A percentile compares a stretch with the other conserved stretches of the same genome.
phyloP scores from a whole-genome alignment of 2,329 filamentous ascomycete genomes.

The Chrysosporium keratinophilum region DNA sequence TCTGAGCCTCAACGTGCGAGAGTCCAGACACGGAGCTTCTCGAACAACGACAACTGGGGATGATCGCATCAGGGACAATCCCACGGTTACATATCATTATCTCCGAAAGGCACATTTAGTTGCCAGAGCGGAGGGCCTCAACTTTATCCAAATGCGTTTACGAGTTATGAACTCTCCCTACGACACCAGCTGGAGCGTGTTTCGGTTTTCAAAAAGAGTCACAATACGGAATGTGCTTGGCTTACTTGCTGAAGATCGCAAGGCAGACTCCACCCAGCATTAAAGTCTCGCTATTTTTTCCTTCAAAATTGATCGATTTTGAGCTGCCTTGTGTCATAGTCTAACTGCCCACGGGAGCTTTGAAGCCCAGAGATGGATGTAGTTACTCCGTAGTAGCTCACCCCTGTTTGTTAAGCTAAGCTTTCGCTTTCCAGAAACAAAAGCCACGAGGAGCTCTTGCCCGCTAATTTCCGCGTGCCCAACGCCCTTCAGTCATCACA shows the following conservation, averaged over 20 bases:
- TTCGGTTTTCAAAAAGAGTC: no score
- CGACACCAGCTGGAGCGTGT: no score
- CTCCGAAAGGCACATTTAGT: no score
- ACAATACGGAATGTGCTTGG: not conserved
- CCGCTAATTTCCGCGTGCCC: not conserved
- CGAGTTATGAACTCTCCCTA: no score
- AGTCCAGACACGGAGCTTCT: not conserved
- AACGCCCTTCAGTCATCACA: conserved; percentile 1
- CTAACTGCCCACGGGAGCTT: not conserved
- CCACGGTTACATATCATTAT: no score
- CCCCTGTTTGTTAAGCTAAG: not conserved
- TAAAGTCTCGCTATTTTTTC: not conserved
- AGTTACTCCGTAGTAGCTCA: no score
- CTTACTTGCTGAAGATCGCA: not conserved
- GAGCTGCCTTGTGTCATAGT: not conserved
- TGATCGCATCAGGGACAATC: not conserved
- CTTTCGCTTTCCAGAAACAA: not conserved
- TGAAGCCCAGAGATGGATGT: not conserved
- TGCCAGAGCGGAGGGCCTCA: no score
- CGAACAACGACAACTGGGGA: not conserved
- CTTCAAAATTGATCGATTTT: not conserved
- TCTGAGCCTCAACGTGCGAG: conserved; percentile 8
- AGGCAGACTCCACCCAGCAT: conserved; percentile 6
- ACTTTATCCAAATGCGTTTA: no score
- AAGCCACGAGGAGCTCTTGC: not conserved